phyloP scores from a whole-genome alignment of 1,284 basidiomycete species.

The Acaromyces ingoldii region DNA sequence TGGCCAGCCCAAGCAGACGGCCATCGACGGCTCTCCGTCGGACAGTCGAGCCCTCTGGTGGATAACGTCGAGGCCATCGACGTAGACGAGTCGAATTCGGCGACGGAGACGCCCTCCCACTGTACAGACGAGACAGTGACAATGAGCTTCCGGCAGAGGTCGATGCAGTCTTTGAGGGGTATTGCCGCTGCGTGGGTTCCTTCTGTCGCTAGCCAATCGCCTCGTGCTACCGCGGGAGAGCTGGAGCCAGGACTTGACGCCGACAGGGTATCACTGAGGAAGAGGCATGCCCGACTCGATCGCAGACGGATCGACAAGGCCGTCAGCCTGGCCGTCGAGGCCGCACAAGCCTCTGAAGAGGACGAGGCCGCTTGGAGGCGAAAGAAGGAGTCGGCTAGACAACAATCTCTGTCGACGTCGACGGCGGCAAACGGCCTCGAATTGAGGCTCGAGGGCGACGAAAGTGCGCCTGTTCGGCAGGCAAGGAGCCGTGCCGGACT shows the following conservation, averaged over 20 bases:
- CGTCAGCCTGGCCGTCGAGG: constrained; percentile 30
- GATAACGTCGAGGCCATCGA: no score
- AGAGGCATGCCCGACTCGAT: constrained; percentile 22
- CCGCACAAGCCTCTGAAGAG: constrained; percentile 29
- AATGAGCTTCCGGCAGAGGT: background rate
- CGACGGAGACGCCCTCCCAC: no score
- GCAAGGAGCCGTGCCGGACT: no score
- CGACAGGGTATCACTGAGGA: background rate
- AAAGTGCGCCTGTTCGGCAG: no score
- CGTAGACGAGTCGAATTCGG: no score
- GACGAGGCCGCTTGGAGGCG: constrained; percentile 24
- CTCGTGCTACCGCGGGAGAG: background rate
- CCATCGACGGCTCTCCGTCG: no score
- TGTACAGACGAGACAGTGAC: background rate
- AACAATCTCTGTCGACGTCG: background rate
- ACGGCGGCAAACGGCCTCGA: no score
- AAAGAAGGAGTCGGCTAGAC: constrained; percentile 3
- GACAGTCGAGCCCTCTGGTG: no score
- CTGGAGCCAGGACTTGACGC: background rate
- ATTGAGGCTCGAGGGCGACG: no score
- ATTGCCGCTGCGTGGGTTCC: constrained; percentile 9
- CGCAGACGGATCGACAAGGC: constrained; percentile 28
- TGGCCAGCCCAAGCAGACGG: no score
- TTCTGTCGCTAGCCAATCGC: background rate
- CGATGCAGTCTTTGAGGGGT: background rate